Evolutionary conservation across 2,329 filamentous ascomycete species (phyloP).

Genomic region (Epichloe coenophiala): DNA sequence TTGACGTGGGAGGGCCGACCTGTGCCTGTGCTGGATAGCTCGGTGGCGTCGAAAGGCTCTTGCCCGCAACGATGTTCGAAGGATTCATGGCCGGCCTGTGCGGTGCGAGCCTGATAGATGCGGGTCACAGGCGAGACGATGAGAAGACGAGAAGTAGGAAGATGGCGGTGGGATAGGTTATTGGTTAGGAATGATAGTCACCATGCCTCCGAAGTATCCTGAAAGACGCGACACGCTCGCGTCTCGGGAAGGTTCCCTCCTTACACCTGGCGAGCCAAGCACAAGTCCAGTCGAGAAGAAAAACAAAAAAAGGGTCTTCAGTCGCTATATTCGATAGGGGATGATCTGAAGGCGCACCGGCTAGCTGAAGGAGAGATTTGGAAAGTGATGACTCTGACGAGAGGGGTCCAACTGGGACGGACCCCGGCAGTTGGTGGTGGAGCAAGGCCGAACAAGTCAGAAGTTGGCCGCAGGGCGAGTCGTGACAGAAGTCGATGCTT

Average conservation of each 20-base stretch:
- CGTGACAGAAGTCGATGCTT: background rate
- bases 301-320: background rate
- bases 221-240: background rate
- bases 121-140: background rate
- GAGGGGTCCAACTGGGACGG: constrained; percentile 7
- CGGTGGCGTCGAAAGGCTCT: constrained; percentile 34
- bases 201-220: background rate
- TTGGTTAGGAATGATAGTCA: background rate
- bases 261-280: background rate
- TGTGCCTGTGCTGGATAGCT: constrained; percentile 28
- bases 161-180: background rate
- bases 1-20: constrained; percentile 28
- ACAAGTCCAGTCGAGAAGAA: background rate
- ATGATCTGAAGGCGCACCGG: background rate
- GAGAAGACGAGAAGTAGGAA: background rate
- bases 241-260: background rate
- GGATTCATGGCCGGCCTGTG: constrained; percentile 19
- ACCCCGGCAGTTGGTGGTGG: constrained; percentile 7
- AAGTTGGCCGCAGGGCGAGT: background rate
- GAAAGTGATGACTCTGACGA: constrained; percentile 3
- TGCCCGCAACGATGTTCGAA: constrained; percentile 27
- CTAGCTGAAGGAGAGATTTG: background rate
- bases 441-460: background rate
- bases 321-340: background rate
- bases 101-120: background rate